Conservation (phyloP, 129 eudicot genomes). For the Glebionis coronaria region DNA sequence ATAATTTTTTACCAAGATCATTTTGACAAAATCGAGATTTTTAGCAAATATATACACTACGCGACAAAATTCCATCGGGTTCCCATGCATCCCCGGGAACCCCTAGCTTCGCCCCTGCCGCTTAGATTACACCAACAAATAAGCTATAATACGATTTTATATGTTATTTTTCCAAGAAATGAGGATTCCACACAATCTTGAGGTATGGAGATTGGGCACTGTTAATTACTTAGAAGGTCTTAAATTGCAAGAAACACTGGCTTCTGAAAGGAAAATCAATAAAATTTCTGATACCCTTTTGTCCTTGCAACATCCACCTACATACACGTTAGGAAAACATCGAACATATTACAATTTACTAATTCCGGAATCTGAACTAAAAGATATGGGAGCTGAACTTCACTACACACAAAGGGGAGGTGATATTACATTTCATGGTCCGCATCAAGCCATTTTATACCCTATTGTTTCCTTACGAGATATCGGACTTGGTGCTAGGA, state of each 20-base stretch:
- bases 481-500: too few species aligned
- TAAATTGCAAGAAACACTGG: conserved; percentile 77
- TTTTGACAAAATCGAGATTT: too few species aligned
- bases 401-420: too few species aligned
- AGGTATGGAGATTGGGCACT: conserved; percentile 81
- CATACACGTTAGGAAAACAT: conserved; percentile 92
- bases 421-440: too few species aligned
- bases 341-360: conserved; percentile 74
- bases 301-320: conserved; percentile 91
- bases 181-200: conserved; percentile 56
- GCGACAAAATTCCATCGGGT: too few species aligned
- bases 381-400: too few species aligned
- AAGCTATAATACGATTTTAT: background rate
- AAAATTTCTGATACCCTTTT: conserved; percentile 69
- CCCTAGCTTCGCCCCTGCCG: too few species aligned
- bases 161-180: conserved; percentile 38
- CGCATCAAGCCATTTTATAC: too few species aligned
- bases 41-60: too few species aligned
- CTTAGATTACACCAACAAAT: background rate
- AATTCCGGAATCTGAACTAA: conserved; percentile 62
- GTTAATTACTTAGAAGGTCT: conserved; percentile 69
- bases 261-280: conserved; percentile 59
- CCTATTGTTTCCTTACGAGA: too few species aligned
- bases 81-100: too few species aligned
- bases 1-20: background rate